Evolutionary conservation across 768 basidiomycete genomes (phyloP), one percentile per base, ranked within the genome.

Genomic region (Lepiota venenata): DNA sequence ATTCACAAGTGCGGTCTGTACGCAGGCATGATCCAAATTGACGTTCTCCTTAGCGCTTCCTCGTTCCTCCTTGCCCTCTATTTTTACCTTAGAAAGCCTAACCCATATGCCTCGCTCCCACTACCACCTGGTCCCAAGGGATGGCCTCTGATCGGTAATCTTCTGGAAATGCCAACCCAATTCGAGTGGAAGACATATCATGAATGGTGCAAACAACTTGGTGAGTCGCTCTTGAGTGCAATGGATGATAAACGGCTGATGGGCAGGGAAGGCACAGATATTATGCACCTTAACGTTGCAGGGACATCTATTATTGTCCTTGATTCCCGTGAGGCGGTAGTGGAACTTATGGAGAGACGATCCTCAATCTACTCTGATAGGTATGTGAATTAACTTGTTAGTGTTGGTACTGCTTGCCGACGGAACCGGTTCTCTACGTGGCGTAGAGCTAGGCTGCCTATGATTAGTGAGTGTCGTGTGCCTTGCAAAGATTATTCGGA

Each of bases 101-200:
- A 48, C 27, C 16, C 46, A 37, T 32, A 50, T 29, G 20, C 45
- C 50, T 38, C 46, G 18, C 37, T 66, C 11, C 68, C 65, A 0
- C 60, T 76, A 6, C 75, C 75, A 10, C 76, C 76, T n/a, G 76
- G 76, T 39, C 76, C 76, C 1, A 71, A 60, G 43, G 66, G 67
- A 21, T 62, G 69, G n/a, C 74, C 74, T 21, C 35, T 78, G 10
- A 63, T 76, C 25, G 75, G 75, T 7, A 77, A 75, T 57, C 50
- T 77, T 5, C 44, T 68, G 21, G 69, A 77, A 44, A 58, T 79
- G 51, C 77, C 77, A 3, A 58, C 63, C 38, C 63, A 64, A 35
- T 58, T 67, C 22, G 69, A 73, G 51, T 72, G 74, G 61, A 58
- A 57, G 15, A 69, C 71, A 1, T 78, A 75, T 57, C 64, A 71